A percentile compares a stretch with the other conserved stretches of the same genome.
phyloP scores from a whole-genome alignment of 1,284 basidiomycete genomes.

The Moesziomyces parantarcticus region DNA sequence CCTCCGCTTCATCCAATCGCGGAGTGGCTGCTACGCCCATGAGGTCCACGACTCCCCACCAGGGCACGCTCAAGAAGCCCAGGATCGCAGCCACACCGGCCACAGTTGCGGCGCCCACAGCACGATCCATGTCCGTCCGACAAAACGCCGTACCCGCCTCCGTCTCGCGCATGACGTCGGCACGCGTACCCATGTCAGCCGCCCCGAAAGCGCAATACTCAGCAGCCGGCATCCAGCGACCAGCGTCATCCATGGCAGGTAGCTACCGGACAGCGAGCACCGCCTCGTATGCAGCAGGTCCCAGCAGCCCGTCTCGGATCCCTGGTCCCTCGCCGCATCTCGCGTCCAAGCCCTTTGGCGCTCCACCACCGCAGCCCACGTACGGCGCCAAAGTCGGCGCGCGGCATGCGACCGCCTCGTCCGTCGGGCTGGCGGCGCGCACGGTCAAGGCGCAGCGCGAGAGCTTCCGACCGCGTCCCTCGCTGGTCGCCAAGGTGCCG shows the following conservation, averaged over 20 bases:
- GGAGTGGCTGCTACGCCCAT: constrained; percentile 33
- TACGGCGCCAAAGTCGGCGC: constrained; percentile 27
- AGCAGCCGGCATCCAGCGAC: constrained; percentile 17
- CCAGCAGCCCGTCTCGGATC: constrained; percentile 43
- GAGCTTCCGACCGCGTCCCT: constrained; percentile 46
- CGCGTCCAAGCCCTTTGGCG: constrained; percentile 15
- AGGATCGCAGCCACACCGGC: constrained; percentile 34
- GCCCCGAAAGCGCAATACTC: constrained; percentile 22
- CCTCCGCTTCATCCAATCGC: constrained; percentile 27
- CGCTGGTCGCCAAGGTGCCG: constrained; percentile 39
- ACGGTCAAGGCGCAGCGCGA: constrained; percentile 38
- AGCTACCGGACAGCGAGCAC: constrained; percentile 29
- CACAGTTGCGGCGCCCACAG: constrained; percentile 16
- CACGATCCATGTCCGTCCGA: constrained; percentile 19
- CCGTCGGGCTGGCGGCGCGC: constrained; percentile 12
- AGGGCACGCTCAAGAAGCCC: constrained; percentile 42
- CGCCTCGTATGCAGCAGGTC: constrained; percentile 27
- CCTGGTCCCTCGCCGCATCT: constrained; percentile 28
- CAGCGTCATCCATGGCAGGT: constrained; percentile 31
- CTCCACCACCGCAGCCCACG: constrained; percentile 7
- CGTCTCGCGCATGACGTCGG: constrained; percentile 27
- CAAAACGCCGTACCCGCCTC: constrained; percentile 20
- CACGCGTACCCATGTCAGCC: constrained; percentile 31
- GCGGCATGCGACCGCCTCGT: constrained; percentile 25
- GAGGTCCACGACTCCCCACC: constrained; percentile 31